Evolutionary conservation across 257 asterid genomes (phyloP).

Genomic region (Solanum sitiens): DNA sequence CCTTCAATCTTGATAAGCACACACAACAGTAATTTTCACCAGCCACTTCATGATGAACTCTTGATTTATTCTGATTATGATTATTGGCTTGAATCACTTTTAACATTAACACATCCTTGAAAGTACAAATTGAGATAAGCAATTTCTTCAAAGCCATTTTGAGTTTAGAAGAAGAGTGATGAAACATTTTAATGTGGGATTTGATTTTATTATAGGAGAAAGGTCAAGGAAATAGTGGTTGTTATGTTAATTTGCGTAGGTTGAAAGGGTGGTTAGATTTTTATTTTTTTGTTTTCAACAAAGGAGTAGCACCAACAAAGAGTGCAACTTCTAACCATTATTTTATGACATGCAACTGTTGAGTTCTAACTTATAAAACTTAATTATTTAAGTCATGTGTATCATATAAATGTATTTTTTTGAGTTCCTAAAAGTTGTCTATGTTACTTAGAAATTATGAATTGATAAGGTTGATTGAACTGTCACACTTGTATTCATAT

Average conservation of each 20-base stretch:
- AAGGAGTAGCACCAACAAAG: neutral
- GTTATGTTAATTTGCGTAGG: constrained; percentile 22
- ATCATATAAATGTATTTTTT: neutral
- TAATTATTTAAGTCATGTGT: neutral
- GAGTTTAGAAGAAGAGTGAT: neutral
- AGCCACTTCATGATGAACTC: neutral
- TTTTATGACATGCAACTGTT: neutral
- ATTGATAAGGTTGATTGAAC: neutral
- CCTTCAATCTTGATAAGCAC: constrained; percentile 25
- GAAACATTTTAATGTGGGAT: neutral
- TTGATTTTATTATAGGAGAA: neutral
- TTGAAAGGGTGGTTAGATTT: constrained; percentile 15
- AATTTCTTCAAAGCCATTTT: constrained; percentile 27
- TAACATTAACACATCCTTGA: neutral
- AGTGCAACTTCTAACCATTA: neutral
- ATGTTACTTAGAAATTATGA: neutral
- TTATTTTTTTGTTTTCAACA: neutral
- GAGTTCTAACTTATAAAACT: neutral
- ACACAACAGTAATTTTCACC: constrained; percentile 11
- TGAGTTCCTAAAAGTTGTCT: neutral
- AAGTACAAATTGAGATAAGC: constrained; percentile 3
- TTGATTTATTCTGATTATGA: constrained; percentile 3
- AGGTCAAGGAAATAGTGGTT: neutral
- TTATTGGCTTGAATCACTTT: neutral
- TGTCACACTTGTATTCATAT: neutral